A percentile compares a stretch with the other conserved stretches of the same genome.
These are phyloP conservation scores for Panicum virgatum DNA, from an alignment of 202 grass and related monocot species.

Conservation along the genomic window DNA sequence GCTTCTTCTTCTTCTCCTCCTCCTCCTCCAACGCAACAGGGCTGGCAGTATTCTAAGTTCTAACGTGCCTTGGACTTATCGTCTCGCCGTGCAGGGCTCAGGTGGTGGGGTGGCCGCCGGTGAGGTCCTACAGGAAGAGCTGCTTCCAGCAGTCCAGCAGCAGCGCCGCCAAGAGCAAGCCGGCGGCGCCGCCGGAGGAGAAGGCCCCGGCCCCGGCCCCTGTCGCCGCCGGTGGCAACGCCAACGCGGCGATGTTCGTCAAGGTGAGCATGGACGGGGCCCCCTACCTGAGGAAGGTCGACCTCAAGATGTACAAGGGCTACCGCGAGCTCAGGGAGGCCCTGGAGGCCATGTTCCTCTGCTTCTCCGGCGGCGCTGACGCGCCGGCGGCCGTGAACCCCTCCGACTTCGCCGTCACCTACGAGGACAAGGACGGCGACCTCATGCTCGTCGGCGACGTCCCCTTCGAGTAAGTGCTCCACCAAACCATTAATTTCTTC, in stretches of 20 bases:
- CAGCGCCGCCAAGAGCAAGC: conserved; percentile 33
- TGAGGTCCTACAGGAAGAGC: conserved; percentile 90
- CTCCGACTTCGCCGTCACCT: conserved; percentile 79
- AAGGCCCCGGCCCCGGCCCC: background rate
- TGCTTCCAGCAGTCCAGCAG: conserved; percentile 58
- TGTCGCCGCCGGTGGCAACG: background rate
- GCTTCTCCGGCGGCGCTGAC: conserved; percentile 51
- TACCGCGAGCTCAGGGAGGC: conserved; percentile 88
- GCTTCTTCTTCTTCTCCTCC: background rate
- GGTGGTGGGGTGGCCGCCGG: conserved; percentile 92
- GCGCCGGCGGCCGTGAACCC: conserved; percentile 30
- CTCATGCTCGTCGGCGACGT: conserved; percentile 97
- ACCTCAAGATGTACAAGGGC: conserved; percentile 80
- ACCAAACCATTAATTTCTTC: background rate
- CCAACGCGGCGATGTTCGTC: conserved; percentile 64
- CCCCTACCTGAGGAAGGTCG: conserved; percentile 84
- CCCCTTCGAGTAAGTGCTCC: conserved; percentile 77
- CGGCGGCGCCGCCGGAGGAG: conserved; percentile 23
- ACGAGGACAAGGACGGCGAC: conserved; percentile 97
- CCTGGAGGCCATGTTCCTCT: conserved; percentile 85
- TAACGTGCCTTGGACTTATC: background rate
- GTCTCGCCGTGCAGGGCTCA: conserved; percentile 52
- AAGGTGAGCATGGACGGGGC: conserved; percentile 99
- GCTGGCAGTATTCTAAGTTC: conserved; percentile 13
- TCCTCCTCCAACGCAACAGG: no score